phyloP scores from a whole-genome alignment of 495 filamentous ascomycete genomes.

The Saxophila tyrrhenica region DNA sequence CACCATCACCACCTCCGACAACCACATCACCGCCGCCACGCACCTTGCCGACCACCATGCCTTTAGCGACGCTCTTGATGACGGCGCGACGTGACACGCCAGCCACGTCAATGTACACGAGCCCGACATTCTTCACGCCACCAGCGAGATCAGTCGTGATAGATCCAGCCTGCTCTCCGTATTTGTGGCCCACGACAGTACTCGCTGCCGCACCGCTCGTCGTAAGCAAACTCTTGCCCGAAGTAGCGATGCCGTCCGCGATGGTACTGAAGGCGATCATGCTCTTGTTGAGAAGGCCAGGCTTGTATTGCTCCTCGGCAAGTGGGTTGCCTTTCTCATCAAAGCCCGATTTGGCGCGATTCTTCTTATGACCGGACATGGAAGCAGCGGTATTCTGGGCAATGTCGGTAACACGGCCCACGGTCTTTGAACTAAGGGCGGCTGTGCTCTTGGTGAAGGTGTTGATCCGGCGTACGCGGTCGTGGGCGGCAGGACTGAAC shows the following conservation, averaged over 20 bases:
- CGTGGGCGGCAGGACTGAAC: slow-evolving; percentile 77
- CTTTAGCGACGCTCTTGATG: slow-evolving; percentile 87
- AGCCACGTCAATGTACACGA: slow-evolving; percentile 95
- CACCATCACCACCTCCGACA: slow-evolving; percentile 71
- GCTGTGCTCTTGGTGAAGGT: slow-evolving; percentile 67
- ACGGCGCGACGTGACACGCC: slow-evolving; percentile 82
- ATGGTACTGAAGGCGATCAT: slow-evolving; percentile 95
- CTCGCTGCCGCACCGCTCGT: slow-evolving; percentile 65
- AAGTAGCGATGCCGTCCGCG: slow-evolving; percentile 83
- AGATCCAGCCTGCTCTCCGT: slow-evolving; percentile 69
- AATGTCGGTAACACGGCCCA: slow-evolving; percentile 65
- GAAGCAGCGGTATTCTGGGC: slow-evolving; percentile 82
- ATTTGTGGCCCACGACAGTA: slow-evolving; percentile 70
- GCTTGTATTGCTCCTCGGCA: slow-evolving; percentile 59
- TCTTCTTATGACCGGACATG: slow-evolving; percentile 51
- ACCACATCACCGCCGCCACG: slow-evolving; percentile 72
- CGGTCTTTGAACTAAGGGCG: slow-evolving; percentile 68
- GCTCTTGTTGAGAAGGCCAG: slow-evolving; percentile 84
- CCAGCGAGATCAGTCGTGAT: slow-evolving; percentile 63
- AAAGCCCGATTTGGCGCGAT: slow-evolving; percentile 42
- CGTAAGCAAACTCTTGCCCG: slow-evolving; percentile 60
- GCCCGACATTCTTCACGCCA: slow-evolving; percentile 85
- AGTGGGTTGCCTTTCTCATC: slow-evolving; percentile 54
- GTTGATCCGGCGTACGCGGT: slow-evolving; percentile 74
- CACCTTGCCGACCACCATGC: slow-evolving; percentile 93